Percentiles rank a stretch among this genome's conserved stretches.
Conservation (phyloP, 2,329 filamentous ascomycete genomes). For the Rhytidhysteron rufulum region DNA sequence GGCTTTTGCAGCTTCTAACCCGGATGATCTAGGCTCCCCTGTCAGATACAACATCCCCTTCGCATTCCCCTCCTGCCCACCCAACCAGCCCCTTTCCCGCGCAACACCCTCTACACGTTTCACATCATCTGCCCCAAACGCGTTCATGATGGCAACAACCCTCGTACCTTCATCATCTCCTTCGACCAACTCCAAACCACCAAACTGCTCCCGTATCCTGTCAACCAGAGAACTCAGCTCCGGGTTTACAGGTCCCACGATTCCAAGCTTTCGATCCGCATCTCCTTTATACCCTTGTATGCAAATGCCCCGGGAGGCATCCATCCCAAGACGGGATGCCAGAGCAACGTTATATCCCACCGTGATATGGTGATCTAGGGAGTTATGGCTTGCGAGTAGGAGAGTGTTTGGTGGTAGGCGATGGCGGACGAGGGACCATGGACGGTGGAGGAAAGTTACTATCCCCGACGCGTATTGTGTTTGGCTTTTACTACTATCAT, state of each 20-base stretch:
- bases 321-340: slow-evolving; percentile 28
- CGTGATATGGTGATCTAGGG: slow-evolving; percentile 37
- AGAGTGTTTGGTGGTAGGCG: slow-evolving; percentile 22
- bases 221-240: slow-evolving; percentile 12
- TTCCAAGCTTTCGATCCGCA: slow-evolving; percentile 32
- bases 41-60: slow-evolving; percentile 36
- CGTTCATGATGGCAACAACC: slow-evolving; percentile 39
- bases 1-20: slow-evolving; percentile 27
- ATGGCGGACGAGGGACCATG: slow-evolving; percentile 26
- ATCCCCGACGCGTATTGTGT: no score
- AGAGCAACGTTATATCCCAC: slow-evolving; percentile 36
- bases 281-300: slow-evolving; percentile 39
- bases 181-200: slow-evolving; percentile 20
- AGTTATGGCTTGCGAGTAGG: slow-evolving; percentile 32
- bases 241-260: slow-evolving; percentile 22
- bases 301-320: slow-evolving; percentile 22
- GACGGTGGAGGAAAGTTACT: slow-evolving; percentile 30
- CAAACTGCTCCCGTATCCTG: slow-evolving; percentile 24
- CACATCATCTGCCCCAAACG: slow-evolving; percentile 36
- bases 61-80: slow-evolving; percentile 13
- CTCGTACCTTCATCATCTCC: slow-evolving; percentile 20
- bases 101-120: slow-evolving; percentile 28
- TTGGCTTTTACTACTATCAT: not conserved
- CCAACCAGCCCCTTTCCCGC: slow-evolving; percentile 20
- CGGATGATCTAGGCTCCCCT: slow-evolving; percentile 31